Conservation (phyloP, 1,139 yeast species). For the Chernovozyma aurita region DNA sequence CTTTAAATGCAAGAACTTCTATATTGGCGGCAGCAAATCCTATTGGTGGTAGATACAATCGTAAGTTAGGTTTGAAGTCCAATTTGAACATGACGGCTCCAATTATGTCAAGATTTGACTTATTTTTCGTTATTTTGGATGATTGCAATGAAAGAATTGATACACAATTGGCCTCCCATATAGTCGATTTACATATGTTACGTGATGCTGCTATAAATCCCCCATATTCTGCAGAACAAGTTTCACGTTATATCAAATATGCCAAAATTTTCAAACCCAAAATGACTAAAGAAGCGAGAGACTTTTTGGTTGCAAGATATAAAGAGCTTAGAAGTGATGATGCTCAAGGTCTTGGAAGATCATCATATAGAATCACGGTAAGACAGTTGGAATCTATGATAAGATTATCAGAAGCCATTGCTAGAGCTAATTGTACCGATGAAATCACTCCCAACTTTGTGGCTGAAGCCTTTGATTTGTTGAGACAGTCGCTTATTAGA, state of each 20-base stretch:
- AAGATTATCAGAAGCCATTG: constrained; percentile 92
- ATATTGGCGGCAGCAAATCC: constrained; percentile 98
- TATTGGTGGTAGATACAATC: constrained; percentile 88
- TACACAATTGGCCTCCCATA: constrained; percentile 85
- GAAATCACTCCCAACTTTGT: constrained; percentile 84
- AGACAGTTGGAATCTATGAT: constrained; percentile 95
- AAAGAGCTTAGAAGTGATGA: constrained; percentile 88
- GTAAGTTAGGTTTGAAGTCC: constrained; percentile 78
- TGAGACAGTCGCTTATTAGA: constrained; percentile 87
- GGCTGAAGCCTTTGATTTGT: constrained; percentile 86
- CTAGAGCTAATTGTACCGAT: constrained; percentile 93
- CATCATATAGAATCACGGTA: constrained; percentile 91
- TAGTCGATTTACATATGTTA: constrained; percentile 88
- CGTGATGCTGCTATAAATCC: constrained; percentile 89
- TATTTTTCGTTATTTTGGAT: constrained; percentile 90
- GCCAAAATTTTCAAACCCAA: constrained; percentile 93
- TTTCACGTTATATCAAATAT: constrained; percentile 82
- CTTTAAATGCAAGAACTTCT: constrained; percentile 92
- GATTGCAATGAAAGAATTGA: constrained; percentile 92
- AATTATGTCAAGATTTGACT: constrained; percentile 95
- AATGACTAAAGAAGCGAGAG: constrained; percentile 79
- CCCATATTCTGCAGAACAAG: constrained; percentile 85
- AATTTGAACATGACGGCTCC: constrained; percentile 98
- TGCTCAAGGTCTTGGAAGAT: constrained; percentile 84
- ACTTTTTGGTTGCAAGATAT: constrained; percentile 71